Evolutionary conservation across 179 eudicot species (phyloP).

Genomic region (Dionaea muscipula): DNA sequence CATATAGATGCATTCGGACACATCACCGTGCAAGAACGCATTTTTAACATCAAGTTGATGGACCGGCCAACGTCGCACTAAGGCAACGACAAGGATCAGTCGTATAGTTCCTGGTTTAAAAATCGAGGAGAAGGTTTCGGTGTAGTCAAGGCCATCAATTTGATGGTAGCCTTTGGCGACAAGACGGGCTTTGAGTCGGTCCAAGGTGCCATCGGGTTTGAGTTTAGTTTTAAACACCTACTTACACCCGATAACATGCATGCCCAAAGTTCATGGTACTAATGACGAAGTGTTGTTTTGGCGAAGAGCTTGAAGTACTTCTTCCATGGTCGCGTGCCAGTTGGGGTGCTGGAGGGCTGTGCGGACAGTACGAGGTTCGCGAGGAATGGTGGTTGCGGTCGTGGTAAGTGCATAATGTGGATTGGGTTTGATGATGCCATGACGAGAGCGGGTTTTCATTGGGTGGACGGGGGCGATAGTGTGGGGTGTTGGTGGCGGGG

Average conservation of each 20-base stretch:
- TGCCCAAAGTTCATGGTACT: not conserved
- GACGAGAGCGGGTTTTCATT: not conserved
- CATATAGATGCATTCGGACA: not conserved
- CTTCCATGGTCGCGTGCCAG: not conserved
- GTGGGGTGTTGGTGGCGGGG: too few relatives aligned
- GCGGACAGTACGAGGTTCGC: not conserved
- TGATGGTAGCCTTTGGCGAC: not conserved
- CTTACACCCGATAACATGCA: not conserved
- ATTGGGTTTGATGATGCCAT: not conserved
- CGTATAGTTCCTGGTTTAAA: not conserved
- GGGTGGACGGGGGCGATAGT: too few relatives aligned
- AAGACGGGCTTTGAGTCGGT: not conserved
- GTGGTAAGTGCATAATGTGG: not conserved
- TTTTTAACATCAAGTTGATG: not conserved
- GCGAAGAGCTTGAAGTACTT: not conserved
- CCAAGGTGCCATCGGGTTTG: not conserved
- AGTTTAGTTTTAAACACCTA: not conserved
- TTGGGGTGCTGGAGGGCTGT: not conserved
- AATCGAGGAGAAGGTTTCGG: not conserved
- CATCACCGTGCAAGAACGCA: too few relatives aligned
- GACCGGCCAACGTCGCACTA: not conserved
- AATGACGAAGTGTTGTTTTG: not conserved
- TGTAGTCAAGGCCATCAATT: not conserved
- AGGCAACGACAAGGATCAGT: not conserved
- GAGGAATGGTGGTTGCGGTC: too few relatives aligned